A percentile compares a stretch with the other conserved stretches of the same genome.
Evolutionary conservation across 176 grass and related monocot genomes (phyloP).

Genomic region (Oryza coarctata): DNA sequence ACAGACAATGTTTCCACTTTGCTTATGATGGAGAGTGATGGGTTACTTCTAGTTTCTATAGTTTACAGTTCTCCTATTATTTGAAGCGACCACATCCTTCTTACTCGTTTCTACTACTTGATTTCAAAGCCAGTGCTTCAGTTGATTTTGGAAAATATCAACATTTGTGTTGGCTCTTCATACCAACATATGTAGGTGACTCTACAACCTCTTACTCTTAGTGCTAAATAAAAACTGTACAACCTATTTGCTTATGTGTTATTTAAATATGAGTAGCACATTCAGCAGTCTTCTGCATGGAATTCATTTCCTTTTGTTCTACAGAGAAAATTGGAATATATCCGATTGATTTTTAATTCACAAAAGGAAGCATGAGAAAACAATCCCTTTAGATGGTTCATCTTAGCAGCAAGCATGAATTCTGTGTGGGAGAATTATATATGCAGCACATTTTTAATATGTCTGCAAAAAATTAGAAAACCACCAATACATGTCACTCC

Average conservation of each 20-base stretch:
- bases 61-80: not conserved
- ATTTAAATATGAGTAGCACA: not conserved
- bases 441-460: not conserved
- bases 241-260: not conserved
- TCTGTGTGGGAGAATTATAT: not conserved
- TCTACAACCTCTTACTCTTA: not conserved
- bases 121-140: not conserved
- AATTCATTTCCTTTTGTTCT: not conserved
- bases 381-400: not conserved
- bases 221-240: not conserved
- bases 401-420: conserved; percentile 1
- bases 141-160: not conserved
- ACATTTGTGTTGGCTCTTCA: not conserved
- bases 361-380: not conserved
- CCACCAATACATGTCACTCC: not conserved
- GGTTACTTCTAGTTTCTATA: not conserved
- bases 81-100: not conserved
- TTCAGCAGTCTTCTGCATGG: not conserved
- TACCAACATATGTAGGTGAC: not conserved
- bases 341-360: not conserved
- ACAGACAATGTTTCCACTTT: not conserved
- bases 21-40: not conserved
- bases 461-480: not conserved
- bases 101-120: not conserved
- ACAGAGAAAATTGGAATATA: not conserved